Base-by-base conservation (phyloP, 305 asterid genomes). In the Galium porrigens region DNA sequence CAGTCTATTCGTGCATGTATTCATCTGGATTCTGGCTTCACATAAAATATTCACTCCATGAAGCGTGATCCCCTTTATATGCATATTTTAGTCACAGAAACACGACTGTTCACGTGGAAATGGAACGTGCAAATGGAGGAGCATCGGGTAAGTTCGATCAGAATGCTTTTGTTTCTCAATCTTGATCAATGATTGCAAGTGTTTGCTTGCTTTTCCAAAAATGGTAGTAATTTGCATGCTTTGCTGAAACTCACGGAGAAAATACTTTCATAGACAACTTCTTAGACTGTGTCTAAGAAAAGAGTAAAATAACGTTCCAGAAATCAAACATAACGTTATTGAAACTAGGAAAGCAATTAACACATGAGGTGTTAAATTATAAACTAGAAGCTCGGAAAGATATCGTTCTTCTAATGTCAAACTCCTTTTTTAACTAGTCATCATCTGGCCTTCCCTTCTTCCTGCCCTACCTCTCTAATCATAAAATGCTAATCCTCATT, bases 381-480 rank as follows among this genome's bases (percentile, higher is more conserved):
- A 1, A 29, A 52, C 41, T 42, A 61, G 27, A 32, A 20, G 27
- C 58, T 37, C 2, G 58, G 39, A 58, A 34, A 42, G 15, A 56
- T 29, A 12, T 44, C 6, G 51, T 36, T 22, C 17, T 22, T 55
- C 14, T 6, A 2, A 55, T 11, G 52, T 54, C 53, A 7, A n/a
- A n/a, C n/a, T n/a, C 68, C 51, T 14, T 44, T 41, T 69, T 41
- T 61, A 72, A 58, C 49, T 14, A 48, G 58, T 67, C 54, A 32
- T 44, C 51, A 61, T 30, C 12, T 30, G 62, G 36, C 54, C 36
- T 9, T 42, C 33, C 60, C 66, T 57, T 10, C 42, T 30, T 32
- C 70, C 71, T 54, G 61, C 67, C 74, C 66, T 65, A 72, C 27
- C 56, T 51, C 27, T 55, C 65, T 61, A 65, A 2, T 37, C 8